These are phyloP conservation scores for Suhomyces ambrosiae DNA, from an alignment of 1,139 yeast species.

Conservation along the genomic window DNA sequence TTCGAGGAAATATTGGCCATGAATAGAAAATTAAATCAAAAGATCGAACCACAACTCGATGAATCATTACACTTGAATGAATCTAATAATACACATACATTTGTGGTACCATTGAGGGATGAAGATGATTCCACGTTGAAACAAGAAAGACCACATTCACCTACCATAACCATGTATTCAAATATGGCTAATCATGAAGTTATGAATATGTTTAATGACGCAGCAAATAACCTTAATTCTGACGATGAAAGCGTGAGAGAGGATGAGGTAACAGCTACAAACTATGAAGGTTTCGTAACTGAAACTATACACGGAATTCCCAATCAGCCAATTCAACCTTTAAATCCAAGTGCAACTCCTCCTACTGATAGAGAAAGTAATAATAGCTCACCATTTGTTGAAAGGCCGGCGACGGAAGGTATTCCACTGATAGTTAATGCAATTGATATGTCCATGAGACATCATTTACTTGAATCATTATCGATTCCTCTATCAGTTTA, in stretches of 20 bases:
- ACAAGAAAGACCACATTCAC: constrained; percentile 49
- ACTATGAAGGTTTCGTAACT: constrained; percentile 54
- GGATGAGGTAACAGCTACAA: constrained; percentile 36
- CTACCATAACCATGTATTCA: constrained; percentile 79
- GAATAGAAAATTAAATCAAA: constrained; percentile 3
- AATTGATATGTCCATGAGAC: constrained; percentile 27
- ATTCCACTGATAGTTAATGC: constrained; percentile 33
- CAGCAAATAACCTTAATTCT: constrained; percentile 37
- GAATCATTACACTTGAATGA: too few relatives aligned
- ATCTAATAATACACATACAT: constrained; percentile 26
- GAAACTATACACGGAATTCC: constrained; percentile 41
- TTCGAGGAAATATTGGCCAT: constrained; percentile 63
- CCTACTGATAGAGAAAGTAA: constrained; percentile 33
- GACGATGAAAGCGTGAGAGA: constrained; percentile 34
- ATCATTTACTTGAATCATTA: constrained; percentile 26
- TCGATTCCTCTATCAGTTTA: constrained; percentile 30
- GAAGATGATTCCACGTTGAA: constrained; percentile 16
- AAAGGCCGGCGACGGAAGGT: constrained; percentile 30
- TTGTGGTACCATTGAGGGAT: constrained; percentile 39
- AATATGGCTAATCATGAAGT: constrained; percentile 78
- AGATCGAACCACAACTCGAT: too few relatives aligned
- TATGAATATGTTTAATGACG: constrained; percentile 73
- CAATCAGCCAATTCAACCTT: not conserved
- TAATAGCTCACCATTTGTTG: constrained; percentile 53
- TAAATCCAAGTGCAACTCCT: constrained; percentile 27